phyloP scores from a whole-genome alignment of 1,284 basidiomycete species.

The Trametes sp. region DNA sequence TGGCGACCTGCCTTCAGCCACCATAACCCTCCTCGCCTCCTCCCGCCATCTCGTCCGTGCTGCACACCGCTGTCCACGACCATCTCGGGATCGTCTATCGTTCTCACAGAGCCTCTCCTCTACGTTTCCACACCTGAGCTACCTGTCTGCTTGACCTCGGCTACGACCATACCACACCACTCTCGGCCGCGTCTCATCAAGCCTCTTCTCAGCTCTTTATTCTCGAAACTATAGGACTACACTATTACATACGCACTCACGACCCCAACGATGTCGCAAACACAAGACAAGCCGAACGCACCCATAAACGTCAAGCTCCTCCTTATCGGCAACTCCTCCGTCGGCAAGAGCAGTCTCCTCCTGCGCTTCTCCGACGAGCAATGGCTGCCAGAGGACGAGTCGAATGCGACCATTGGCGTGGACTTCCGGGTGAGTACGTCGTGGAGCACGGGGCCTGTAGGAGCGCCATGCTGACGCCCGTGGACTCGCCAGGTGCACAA shows the following conservation, averaged over 20 bases:
- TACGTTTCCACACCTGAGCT: not conserved
- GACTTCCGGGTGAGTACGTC: constrained; percentile 72
- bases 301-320: constrained; percentile 76
- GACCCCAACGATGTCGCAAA: constrained; percentile 23
- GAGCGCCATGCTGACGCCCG: constrained; percentile 8
- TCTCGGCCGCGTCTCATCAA: not conserved
- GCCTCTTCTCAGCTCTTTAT: too few relatives aligned
- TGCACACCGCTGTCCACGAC: not conserved
- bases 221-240: too few relatives aligned
- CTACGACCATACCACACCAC: too few relatives aligned
- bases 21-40: not conserved
- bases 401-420: constrained; percentile 92
- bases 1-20: not conserved
- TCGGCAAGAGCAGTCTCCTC: constrained; percentile 91
- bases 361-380: constrained; percentile 96
- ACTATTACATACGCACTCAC: too few relatives aligned
- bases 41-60: not conserved
- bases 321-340: constrained; percentile 88
- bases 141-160: too few relatives aligned
- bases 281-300: constrained; percentile 31
- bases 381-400: constrained; percentile 95
- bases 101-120: too few relatives aligned
- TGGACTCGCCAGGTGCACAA: constrained; percentile 67
- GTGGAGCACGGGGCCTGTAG: not conserved
- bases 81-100: too few relatives aligned